Base-by-base conservation (phyloP, 371 early-diverging fungal species). In the Lichtheimia ramosa region DNA sequence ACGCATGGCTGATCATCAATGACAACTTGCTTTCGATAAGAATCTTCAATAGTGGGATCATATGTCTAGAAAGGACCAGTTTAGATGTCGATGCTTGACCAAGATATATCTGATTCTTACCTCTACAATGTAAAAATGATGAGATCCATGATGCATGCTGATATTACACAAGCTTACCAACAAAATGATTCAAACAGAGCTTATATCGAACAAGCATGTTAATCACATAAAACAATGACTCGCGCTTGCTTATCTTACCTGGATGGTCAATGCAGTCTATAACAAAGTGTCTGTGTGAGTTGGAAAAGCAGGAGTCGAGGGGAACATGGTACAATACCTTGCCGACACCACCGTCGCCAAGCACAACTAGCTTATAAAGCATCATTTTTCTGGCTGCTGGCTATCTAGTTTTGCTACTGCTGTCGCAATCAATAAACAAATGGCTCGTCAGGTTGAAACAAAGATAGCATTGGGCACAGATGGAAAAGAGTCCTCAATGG, bases 11-110 rank as follows among this genome's bases (percentile, higher is more conserved):
- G 89, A 54, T 94, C 95, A 77, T 97, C 96, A 69, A 97, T 93
- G n/a, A 94, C 94, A n/a, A 94, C 94, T 73, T 95, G 96, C 73
- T 94, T 94, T 51, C 93, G 84, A 70, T 96, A 96, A 20, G 94
- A 95, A 70, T 95, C 97, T 79, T 97, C 97, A 64, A 96, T 97
- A 23, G 97, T 97, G 28, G 97, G 97, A 83, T 96, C 96, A 70
- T 96, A 97, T 15, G 57, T 49, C 48, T 48, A 48, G n/a, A 27
- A 51, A 25, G 20, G 18, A 46, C 16, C 46, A 46, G 7, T 16
- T 21, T 1, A 53, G 7, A 39, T 2, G 53, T 34, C 34, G 8
- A 34, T 34, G 8, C 34, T 7, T 27, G 27, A 4, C 6, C 27
- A 27, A 27, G 27, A 27, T 27, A 27, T 27, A 3, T 7, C 3